phyloP scores from a whole-genome alignment of 805 yeast species.

The Wickerhamiella qilinensis region DNA sequence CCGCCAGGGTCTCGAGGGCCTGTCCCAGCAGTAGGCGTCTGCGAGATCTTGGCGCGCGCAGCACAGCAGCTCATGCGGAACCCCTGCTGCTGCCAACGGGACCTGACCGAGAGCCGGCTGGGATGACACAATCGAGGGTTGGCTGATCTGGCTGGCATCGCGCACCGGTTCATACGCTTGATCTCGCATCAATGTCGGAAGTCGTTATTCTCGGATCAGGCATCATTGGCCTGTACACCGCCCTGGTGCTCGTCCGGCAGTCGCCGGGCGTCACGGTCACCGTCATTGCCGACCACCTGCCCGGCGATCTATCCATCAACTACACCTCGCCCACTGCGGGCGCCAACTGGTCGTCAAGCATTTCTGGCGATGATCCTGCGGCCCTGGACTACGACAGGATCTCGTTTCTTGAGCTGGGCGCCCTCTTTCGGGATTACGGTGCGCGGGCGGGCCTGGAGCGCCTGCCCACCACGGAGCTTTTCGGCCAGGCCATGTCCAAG shows the following conservation, averaged over 20 bases:
- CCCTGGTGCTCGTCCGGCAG: slow-evolving; percentile 31
- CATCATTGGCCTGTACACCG: slow-evolving; percentile 50
- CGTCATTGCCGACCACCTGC: slow-evolving; percentile 48
- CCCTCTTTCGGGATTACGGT: slow-evolving; percentile 33
- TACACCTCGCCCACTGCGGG: slow-evolving; percentile 79
- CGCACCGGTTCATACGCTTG: too few relatives aligned
- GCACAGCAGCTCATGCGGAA: too few relatives aligned
- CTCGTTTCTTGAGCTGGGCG: slow-evolving; percentile 35
- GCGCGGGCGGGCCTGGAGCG: slow-evolving; percentile 39
- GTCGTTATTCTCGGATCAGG: slow-evolving; percentile 36
- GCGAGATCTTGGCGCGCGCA: too few relatives aligned
- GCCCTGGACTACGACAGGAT: slow-evolving; percentile 36
- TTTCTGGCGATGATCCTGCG: slow-evolving; percentile 41
- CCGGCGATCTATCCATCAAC: slow-evolving; percentile 61
- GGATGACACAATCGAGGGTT: too few relatives aligned
- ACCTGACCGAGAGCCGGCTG: too few relatives aligned
- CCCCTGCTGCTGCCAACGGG: too few relatives aligned
- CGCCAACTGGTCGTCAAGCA: slow-evolving; percentile 38
- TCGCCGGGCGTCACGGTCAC: slow-evolving; percentile 29
- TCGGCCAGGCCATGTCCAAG: slow-evolving; percentile 34
- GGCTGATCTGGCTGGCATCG: too few relatives aligned
- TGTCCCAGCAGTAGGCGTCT: too few relatives aligned
- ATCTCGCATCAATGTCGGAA: slow-evolving; percentile 2
- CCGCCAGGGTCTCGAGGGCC: too few relatives aligned
- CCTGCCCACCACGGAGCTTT: slow-evolving; percentile 40